Conservation (phyloP, 176 grass and related monocot species). For the Oryza glumipatula region DNA sequence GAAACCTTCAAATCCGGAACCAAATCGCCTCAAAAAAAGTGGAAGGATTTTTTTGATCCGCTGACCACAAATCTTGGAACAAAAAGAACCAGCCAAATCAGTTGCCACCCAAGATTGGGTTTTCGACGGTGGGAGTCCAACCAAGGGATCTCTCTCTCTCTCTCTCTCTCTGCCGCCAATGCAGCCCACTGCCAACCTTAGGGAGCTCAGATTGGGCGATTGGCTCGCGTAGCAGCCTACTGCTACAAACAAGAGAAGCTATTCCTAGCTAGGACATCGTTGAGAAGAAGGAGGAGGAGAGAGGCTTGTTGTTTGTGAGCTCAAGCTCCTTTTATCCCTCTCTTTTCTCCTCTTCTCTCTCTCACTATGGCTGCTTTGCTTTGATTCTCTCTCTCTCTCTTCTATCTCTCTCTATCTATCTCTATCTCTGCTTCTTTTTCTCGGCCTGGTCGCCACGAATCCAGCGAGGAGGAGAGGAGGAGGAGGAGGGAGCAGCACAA, state of each 20-base stretch:
- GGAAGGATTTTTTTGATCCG: slow-evolving; percentile 11
- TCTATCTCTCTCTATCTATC: neutral
- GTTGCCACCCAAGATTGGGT: slow-evolving; percentile 20
- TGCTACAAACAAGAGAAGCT: neutral
- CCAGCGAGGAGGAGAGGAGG: neutral
- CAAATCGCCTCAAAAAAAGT: neutral
- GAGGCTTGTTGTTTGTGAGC: slow-evolving; percentile 19
- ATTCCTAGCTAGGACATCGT: slow-evolving; percentile 11
- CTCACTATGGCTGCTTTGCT: slow-evolving; percentile 16
- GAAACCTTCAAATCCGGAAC: slow-evolving; percentile 35
- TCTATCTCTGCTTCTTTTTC: slow-evolving; percentile 7
- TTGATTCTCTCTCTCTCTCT: neutral
- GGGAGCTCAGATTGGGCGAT: slow-evolving; percentile 13
- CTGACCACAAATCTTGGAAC: slow-evolving; percentile 18
- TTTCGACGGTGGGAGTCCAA: slow-evolving; percentile 6
- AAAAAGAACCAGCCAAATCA: slow-evolving; percentile 19
- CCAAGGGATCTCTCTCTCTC: slow-evolving; percentile 9
- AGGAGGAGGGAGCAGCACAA: slow-evolving; percentile 16
- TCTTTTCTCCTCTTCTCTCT: neutral
- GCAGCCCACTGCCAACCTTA: slow-evolving; percentile 31
- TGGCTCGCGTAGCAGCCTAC: neutral
- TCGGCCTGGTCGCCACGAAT: slow-evolving; percentile 38
- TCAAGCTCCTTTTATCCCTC: slow-evolving; percentile 34
- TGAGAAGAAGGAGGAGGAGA: slow-evolving; percentile 1
- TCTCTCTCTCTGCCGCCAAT: slow-evolving; percentile 29